Conservation (phyloP, 768 basidiomycete genomes). For the Collybia sordida region DNA sequence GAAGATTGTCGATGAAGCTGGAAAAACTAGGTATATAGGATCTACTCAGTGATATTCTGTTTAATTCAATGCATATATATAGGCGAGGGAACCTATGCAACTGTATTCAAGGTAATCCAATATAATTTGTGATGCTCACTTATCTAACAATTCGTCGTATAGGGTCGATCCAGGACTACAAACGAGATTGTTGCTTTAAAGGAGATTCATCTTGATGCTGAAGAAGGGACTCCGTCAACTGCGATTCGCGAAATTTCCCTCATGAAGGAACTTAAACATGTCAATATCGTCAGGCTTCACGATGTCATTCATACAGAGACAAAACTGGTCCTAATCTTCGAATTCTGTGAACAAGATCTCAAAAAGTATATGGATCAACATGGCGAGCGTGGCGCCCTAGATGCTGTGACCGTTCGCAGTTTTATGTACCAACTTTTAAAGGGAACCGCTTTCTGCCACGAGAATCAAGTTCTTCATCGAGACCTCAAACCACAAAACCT, state of each 20-base stretch:
- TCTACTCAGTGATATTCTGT: not conserved
- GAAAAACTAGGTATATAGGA: conserved; percentile 75
- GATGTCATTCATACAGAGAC: conserved; percentile 99
- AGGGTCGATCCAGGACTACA: conserved; percentile 96
- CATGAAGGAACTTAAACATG: conserved; percentile 99
- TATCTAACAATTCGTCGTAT: conserved; percentile 3
- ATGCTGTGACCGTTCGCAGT: conserved; percentile 86
- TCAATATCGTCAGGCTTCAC: conserved; percentile 97
- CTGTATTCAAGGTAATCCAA: conserved; percentile 85
- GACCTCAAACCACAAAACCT: conserved; percentile 99
- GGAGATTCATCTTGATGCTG: conserved; percentile 98
- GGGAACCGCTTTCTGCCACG: conserved; percentile 97
- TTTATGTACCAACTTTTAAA: conserved; percentile 98
- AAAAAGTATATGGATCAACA: conserved; percentile 99
- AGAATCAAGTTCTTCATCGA: conserved; percentile 95
- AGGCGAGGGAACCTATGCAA: conserved; percentile 95
- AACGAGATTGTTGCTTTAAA: conserved; percentile 98
- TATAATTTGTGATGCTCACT: not conserved
- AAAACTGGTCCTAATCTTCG: conserved; percentile 97
- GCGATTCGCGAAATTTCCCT: conserved; percentile 98
- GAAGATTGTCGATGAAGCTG: conserved; percentile 25
- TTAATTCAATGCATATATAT: conserved; percentile 38
- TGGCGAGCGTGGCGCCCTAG: conserved; percentile 93
- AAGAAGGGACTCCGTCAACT: conserved; percentile 98
- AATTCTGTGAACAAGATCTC: conserved; percentile 97